These are phyloP conservation scores for Phytopythium montanum DNA, from an alignment of 352 stramenopile genomes.

Conservation along the genomic window DNA sequence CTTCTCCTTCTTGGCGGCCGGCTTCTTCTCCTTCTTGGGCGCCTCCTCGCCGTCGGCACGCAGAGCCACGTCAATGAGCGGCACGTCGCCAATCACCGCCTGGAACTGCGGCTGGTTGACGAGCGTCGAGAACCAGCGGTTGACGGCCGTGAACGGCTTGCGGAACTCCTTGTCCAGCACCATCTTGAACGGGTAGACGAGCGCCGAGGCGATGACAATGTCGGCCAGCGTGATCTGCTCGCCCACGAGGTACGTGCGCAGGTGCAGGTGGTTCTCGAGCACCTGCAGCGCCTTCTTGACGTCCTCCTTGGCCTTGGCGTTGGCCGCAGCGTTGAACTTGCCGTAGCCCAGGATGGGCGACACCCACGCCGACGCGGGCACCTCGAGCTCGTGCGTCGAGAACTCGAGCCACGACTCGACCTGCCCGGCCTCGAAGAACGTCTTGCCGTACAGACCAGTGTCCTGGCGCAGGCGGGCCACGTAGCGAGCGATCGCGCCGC, in stretches of 20 bases:
- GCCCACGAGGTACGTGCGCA: constrained; percentile 91
- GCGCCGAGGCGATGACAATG: constrained; percentile 83
- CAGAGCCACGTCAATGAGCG: constrained; percentile 73
- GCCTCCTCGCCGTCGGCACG: constrained; percentile 57
- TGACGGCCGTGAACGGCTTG: constrained; percentile 84
- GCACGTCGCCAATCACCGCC: constrained; percentile 89
- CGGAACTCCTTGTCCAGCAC: constrained; percentile 88
- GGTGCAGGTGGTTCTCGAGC: constrained; percentile 86
- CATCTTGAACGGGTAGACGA: constrained; percentile 95
- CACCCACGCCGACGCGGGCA: constrained; percentile 84
- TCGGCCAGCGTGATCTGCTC: constrained; percentile 93
- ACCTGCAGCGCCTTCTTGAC: constrained; percentile 81
- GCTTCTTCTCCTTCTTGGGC: constrained; percentile 23
- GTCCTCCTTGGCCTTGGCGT: constrained; percentile 88
- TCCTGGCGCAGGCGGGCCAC: constrained; percentile 87
- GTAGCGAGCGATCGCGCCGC: constrained; percentile 92
- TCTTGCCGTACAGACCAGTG: constrained; percentile 84
- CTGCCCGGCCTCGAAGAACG: constrained; percentile 89
- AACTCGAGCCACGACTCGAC: constrained; percentile 96
- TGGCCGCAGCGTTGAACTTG: constrained; percentile 69
- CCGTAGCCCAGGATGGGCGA: constrained; percentile 88
- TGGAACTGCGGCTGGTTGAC: constrained; percentile 94
- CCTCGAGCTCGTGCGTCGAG: constrained; percentile 87
- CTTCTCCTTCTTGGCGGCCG: constrained; percentile 43
- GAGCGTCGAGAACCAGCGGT: constrained; percentile 91